A percentile compares a stretch with the other conserved stretches of the same genome.
Evolutionary conservation across 2,329 filamentous ascomycete genomes (phyloP).

Genomic region (Cytospora chrysosperma): DNA sequence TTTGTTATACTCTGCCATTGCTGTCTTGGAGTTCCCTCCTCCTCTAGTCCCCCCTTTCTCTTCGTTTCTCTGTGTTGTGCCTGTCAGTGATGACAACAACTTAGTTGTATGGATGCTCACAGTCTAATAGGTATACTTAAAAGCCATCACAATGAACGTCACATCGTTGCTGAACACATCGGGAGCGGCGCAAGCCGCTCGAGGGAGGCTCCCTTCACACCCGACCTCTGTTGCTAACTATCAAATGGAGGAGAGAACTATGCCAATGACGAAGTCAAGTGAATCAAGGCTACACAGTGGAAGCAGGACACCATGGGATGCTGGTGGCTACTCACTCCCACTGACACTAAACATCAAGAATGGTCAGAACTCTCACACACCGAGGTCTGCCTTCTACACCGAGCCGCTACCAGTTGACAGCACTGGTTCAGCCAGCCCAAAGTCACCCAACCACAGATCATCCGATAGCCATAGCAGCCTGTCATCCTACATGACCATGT

Average conservation of each 20-base stretch:
- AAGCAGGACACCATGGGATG: conserved; percentile 52
- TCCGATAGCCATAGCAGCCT: conserved; percentile 55
- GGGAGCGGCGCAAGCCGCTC: conserved; percentile 28
- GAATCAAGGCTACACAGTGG: conserved; percentile 33
- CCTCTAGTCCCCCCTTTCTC: not conserved
- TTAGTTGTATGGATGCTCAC: not conserved
- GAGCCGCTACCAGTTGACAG: conserved; percentile 27
- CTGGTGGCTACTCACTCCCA: conserved; percentile 48
- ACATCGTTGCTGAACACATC: conserved; percentile 42
- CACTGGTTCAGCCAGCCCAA: conserved; percentile 31
- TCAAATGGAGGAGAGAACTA: conserved; percentile 12
- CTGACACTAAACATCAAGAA: conserved; percentile 40
- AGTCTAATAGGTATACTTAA: conserved; percentile 2
- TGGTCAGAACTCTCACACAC: conserved; percentile 27
- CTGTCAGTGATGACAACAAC: not conserved
- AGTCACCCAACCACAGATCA: conserved; percentile 42
- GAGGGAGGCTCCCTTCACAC: conserved; percentile 10
- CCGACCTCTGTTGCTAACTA: conserved; percentile 12
- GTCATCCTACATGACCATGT: conserved; percentile 47
- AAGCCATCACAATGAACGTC: conserved; percentile 37
- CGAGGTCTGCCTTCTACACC: conserved; percentile 29
- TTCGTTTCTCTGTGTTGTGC: not conserved
- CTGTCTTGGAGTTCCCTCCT: not conserved
- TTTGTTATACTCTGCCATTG: not conserved
- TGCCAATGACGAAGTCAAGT: conserved; percentile 26